Evolutionary conservation across 257 asterid species (phyloP).

Genomic region (Craterostigma plantagineum): DNA sequence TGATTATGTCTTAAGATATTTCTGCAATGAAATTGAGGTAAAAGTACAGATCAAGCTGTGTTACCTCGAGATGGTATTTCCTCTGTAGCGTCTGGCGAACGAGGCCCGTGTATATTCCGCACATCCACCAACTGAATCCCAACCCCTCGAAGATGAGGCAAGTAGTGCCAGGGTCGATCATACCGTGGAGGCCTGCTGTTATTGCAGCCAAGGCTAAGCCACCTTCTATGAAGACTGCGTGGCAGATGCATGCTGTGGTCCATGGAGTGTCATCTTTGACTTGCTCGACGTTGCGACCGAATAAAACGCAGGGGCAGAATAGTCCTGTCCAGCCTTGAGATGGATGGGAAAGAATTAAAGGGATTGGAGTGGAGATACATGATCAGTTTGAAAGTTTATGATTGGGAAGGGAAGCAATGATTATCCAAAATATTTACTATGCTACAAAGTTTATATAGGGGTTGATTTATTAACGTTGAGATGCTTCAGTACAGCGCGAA

Average conservation of each 20-base stretch:
- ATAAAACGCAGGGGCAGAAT: slow-evolving; percentile 91
- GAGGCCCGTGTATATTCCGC: slow-evolving; percentile 92
- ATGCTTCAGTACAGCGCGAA: not conserved
- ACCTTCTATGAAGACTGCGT: slow-evolving; percentile 83
- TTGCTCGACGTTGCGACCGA: slow-evolving; percentile 70
- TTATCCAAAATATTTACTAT: no score
- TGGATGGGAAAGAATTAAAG: no score
- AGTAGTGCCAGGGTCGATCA: slow-evolving; percentile 73
- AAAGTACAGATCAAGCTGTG: not conserved
- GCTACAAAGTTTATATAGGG: no score
- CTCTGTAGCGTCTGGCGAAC: slow-evolving; percentile 75
- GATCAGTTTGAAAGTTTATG: no score
- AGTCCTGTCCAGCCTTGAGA: slow-evolving; percentile 64
- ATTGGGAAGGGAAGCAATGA: no score
- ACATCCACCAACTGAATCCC: slow-evolving; percentile 99
- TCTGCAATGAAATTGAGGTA: no score
- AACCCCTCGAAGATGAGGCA: slow-evolving; percentile 81
- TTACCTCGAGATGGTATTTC: slow-evolving; percentile 96
- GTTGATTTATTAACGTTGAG: not conserved
- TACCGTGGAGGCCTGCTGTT: slow-evolving; percentile 55
- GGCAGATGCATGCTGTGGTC: slow-evolving; percentile 87
- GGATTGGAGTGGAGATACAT: no score
- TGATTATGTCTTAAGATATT: no score
- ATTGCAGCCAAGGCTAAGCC: slow-evolving; percentile 67
- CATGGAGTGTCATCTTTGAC: slow-evolving; percentile 81